phyloP scores from a whole-genome alignment of 176 grass and related monocot genomes.

The Aegilops longissima region DNA sequence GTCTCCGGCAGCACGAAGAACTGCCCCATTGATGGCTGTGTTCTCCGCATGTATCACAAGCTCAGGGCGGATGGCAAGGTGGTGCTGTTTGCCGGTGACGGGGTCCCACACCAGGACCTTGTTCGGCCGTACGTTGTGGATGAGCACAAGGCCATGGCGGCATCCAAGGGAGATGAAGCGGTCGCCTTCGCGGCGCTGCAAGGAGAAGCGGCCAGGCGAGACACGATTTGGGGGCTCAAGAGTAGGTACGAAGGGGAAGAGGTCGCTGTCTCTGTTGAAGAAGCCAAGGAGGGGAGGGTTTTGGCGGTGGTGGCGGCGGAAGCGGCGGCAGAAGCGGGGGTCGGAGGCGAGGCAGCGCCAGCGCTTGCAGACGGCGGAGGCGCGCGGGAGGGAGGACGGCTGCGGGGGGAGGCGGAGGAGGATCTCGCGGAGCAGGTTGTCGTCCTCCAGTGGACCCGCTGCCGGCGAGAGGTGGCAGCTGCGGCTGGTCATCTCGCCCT shows the following conservation, averaged over 20 bases:
- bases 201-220: not conserved
- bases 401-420: not conserved
- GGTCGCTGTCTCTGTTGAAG: not conserved
- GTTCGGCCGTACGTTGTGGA: not conserved
- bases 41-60: not conserved
- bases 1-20: not conserved
- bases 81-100: not conserved
- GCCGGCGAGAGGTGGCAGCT: not conserved
- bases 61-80: not conserved
- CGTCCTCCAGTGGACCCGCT: not conserved
- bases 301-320: not conserved
- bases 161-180: not conserved
- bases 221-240: not conserved
- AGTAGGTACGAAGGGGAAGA: not conserved
- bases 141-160: not conserved
- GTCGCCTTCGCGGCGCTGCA: not conserved
- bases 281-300: not conserved
- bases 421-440: not conserved
- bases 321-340: not conserved
- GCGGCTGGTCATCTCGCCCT: not conserved
- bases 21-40: not conserved
- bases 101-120: not conserved
- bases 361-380: not conserved
- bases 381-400: not conserved
- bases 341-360: not conserved